Conservation (phyloP, 1,139 yeast species). For the Tardiomyces digboiensis region DNA sequence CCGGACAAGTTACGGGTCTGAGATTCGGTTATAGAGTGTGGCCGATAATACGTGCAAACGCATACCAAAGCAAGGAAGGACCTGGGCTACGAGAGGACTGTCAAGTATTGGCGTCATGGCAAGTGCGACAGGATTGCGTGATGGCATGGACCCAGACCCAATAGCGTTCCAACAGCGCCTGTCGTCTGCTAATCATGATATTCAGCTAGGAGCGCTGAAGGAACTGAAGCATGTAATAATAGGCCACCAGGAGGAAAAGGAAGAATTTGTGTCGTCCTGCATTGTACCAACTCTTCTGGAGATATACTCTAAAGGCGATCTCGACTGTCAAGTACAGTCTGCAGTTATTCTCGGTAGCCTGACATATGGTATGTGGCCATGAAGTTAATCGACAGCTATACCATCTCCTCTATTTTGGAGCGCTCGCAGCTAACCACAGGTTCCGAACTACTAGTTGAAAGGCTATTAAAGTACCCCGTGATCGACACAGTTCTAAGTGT, state of each 20-base stretch:
- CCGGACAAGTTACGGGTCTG: too few relatives aligned
- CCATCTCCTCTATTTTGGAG: too few relatives aligned
- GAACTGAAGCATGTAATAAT: conserved; percentile 25
- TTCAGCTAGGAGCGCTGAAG: conserved; percentile 16
- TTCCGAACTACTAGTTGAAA: conserved; percentile 13
- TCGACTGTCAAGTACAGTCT: conserved; percentile 20
- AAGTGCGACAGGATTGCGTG: too few relatives aligned
- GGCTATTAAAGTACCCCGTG: conserved; percentile 14
- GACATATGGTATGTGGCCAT: too few relatives aligned
- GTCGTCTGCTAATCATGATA: not conserved
- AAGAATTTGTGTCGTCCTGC: conserved; percentile 15
- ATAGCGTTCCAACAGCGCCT: not conserved
- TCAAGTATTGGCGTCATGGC: too few relatives aligned
- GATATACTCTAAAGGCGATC: conserved; percentile 14
- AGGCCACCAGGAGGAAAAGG: conserved; percentile 27
- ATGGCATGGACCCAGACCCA: too few relatives aligned
- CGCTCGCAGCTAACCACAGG: too few relatives aligned
- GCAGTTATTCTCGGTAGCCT: conserved; percentile 24
- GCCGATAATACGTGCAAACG: too few relatives aligned
- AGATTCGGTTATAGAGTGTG: too few relatives aligned
- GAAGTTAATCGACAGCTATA: too few relatives aligned
- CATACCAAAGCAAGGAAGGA: too few relatives aligned
- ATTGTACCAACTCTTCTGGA: conserved; percentile 18
- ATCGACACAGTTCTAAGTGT: conserved; percentile 12
- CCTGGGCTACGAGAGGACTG: too few relatives aligned